phyloP scores from a whole-genome alignment of 352 stramenopile genomes.

The Phytopythium cucurbitacearum region DNA sequence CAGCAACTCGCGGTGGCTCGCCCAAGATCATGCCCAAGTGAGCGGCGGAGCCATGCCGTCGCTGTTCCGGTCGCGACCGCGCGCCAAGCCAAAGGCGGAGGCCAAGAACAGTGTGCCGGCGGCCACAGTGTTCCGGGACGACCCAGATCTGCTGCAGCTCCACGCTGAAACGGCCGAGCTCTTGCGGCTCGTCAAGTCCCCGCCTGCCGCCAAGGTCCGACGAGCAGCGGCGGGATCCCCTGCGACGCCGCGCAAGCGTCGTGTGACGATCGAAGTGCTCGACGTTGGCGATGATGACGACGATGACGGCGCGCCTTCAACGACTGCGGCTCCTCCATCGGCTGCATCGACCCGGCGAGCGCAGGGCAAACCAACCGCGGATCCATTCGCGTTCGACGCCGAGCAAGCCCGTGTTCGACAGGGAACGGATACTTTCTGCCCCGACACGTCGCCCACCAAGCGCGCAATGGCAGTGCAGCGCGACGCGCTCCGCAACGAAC shows the following conservation, averaged over 20 bases:
- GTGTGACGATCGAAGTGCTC: constrained; percentile 69
- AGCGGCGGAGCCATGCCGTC: constrained; percentile 7
- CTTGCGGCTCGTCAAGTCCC: constrained; percentile 49
- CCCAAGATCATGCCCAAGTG: not conserved
- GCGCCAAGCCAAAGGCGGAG: not conserved
- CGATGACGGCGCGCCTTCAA: not conserved
- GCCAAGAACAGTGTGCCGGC: too few relatives aligned
- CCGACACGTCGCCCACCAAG: constrained; percentile 48
- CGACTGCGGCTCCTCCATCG: not conserved
- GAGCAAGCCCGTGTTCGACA: constrained; percentile 55
- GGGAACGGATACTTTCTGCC: constrained; percentile 57
- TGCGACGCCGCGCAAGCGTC: constrained; percentile 20
- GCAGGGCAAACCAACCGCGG: constrained; percentile 7
- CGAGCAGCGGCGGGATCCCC: not conserved
- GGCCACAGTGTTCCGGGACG: constrained; percentile 25
- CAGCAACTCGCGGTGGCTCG: not conserved
- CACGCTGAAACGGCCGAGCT: constrained; percentile 57
- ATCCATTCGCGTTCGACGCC: constrained; percentile 44
- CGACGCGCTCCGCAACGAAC: constrained; percentile 28
- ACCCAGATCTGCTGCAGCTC: constrained; percentile 52
- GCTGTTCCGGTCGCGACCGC: constrained; percentile 5
- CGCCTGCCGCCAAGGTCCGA: constrained; percentile 6
- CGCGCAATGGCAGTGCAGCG: constrained; percentile 39
- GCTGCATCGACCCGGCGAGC: not conserved
- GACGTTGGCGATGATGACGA: constrained; percentile 34